A percentile compares a stretch with the other conserved stretches of the same genome.
phyloP scores from a whole-genome alignment of 257 asterid species.

The Catharanthus roseus region DNA sequence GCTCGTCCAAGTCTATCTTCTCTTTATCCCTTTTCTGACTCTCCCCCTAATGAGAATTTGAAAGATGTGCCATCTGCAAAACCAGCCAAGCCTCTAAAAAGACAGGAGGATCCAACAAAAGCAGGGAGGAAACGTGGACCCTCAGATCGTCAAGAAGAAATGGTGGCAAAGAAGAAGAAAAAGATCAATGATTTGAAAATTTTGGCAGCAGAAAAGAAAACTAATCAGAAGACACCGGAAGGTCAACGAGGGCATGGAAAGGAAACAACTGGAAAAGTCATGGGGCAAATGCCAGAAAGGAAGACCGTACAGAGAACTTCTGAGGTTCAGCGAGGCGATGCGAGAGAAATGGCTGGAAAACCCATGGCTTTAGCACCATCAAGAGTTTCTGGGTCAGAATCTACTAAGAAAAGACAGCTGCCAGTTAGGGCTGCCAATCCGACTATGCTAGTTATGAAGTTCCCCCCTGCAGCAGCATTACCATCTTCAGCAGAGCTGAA shows the following conservation, averaged over 20 bases:
- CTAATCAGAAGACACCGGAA: slow-evolving; percentile 37
- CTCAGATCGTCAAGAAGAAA: slow-evolving; percentile 57
- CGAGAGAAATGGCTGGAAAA: slow-evolving; percentile 37
- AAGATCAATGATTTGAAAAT: slow-evolving; percentile 40
- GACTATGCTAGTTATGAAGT: slow-evolving; percentile 83
- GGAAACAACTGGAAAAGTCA: slow-evolving; percentile 24
- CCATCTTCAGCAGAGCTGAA: slow-evolving; percentile 81
- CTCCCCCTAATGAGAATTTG: slow-evolving; percentile 26
- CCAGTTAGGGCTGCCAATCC: slow-evolving; percentile 42
- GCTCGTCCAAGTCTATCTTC: slow-evolving; percentile 24
- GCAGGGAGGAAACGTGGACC: slow-evolving; percentile 74
- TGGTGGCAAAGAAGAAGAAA: slow-evolving; percentile 48
- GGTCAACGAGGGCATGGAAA: slow-evolving; percentile 36
- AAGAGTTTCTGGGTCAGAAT: slow-evolving; percentile 33
- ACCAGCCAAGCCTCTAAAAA: slow-evolving; percentile 40
- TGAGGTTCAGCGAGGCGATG: slow-evolving; percentile 35
- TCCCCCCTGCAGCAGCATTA: slow-evolving; percentile 63
- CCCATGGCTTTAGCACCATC: slow-evolving; percentile 13
- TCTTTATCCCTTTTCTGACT: slow-evolving; percentile 16
- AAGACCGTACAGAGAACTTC: slow-evolving; percentile 30
- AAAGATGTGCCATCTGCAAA: slow-evolving; percentile 34
- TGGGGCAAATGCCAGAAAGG: slow-evolving; percentile 20
- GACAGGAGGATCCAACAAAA: slow-evolving; percentile 64
- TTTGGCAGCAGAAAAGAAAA: slow-evolving; percentile 48
- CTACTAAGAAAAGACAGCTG: slow-evolving; percentile 38